Evolutionary conservation across 2,329 filamentous ascomycete genomes (phyloP).

Genomic region (Ascochyta lentis): DNA sequence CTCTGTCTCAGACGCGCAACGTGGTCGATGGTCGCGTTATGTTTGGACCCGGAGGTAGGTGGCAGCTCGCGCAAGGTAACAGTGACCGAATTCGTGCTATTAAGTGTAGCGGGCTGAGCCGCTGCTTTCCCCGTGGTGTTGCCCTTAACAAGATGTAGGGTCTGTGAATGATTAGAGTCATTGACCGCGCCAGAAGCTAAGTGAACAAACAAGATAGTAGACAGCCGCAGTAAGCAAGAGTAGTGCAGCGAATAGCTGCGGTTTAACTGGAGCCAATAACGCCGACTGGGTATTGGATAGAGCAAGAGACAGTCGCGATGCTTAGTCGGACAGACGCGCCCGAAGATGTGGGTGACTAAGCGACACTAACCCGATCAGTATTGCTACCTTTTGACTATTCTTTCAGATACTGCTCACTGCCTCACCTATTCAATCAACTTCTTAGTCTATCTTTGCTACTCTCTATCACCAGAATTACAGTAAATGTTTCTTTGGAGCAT

Average conservation of each 20-base stretch:
- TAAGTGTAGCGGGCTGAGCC: not conserved
- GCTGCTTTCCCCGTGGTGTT: constrained; percentile 10
- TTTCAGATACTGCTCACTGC: not conserved
- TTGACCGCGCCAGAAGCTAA: not conserved
- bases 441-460: too few relatives aligned
- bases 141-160: constrained; percentile 8
- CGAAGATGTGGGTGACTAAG: constrained; percentile 9
- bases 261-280: constrained; percentile 6
- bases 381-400: not conserved
- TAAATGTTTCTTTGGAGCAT: too few relatives aligned
- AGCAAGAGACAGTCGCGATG: constrained; percentile 13
- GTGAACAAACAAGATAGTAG: not conserved
- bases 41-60: not conserved
- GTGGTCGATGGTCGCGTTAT: not conserved
- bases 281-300: constrained; percentile 6
- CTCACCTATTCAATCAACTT: too few relatives aligned
- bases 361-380: constrained; percentile 8
- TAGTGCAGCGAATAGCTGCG: not conserved
- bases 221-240: not conserved
- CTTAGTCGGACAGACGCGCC: constrained; percentile 5
- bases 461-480: too few relatives aligned
- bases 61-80: not conserved
- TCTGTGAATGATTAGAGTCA: not conserved
- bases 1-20: not conserved
- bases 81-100: not conserved